Percentiles rank a stretch among this genome's conserved stretches.
Conservation (phyloP, 2,329 filamentous ascomycete genomes). For the Botrytis cinerea region DNA sequence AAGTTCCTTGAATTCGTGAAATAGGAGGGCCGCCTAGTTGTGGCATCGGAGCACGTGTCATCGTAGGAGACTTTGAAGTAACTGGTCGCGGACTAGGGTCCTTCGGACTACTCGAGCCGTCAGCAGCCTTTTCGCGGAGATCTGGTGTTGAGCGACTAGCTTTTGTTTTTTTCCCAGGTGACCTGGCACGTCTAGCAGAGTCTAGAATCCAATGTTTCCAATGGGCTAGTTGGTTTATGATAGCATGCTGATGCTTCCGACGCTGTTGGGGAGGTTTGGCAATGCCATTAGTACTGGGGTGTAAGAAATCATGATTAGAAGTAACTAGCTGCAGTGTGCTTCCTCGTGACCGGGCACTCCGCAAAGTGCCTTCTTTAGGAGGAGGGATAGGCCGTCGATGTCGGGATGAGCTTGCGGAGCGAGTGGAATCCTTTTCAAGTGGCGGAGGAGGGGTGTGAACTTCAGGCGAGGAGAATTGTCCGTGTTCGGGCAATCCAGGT, state of each 20-base stretch:
- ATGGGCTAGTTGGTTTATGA: constrained; percentile 66
- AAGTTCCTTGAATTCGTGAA: constrained; percentile 45
- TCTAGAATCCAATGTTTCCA: constrained; percentile 75
- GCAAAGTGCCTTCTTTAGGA: constrained; percentile 75
- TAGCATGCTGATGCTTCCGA: constrained; percentile 60
- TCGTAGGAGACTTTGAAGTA: constrained; percentile 52
- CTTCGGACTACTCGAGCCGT: constrained; percentile 48
- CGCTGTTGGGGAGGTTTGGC: constrained; percentile 44
- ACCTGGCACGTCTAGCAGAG: constrained; percentile 62
- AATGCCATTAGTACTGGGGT: constrained; percentile 46
- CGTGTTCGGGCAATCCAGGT: constrained; percentile 70
- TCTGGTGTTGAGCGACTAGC: constrained; percentile 56
- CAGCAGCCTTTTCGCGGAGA: constrained; percentile 52
- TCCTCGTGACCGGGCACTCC: constrained; percentile 71
- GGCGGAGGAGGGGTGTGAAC: constrained; percentile 61
- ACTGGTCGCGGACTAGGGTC: constrained; percentile 60
- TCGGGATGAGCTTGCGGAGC: constrained; percentile 75
- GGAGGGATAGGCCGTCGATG: constrained; percentile 76
- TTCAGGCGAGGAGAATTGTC: constrained; percentile 40
- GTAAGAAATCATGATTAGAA: constrained; percentile 62
- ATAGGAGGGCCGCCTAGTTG: constrained; percentile 40
- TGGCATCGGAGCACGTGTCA: constrained; percentile 40
- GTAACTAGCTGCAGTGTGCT: constrained; percentile 86
- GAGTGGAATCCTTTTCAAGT: constrained; percentile 75
- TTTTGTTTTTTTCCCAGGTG: constrained; percentile 47